Evolutionary conservation across 208 protist genomes (phyloP).

Genomic region (Porcisia deanei): DNA sequence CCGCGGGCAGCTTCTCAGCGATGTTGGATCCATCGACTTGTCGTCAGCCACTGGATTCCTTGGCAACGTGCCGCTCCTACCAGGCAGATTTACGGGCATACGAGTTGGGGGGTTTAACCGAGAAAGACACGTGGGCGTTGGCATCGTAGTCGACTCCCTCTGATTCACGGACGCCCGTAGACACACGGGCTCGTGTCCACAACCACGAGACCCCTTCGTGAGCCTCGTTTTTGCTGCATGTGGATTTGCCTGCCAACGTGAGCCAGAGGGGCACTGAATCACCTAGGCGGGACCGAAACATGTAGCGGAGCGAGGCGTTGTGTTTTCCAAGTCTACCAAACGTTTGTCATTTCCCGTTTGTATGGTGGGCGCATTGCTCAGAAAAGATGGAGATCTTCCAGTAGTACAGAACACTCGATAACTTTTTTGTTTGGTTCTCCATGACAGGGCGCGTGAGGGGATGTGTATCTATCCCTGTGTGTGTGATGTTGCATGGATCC

Average conservation of each 20-base stretch:
- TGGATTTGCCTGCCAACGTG: neutral
- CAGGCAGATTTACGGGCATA: constrained; percentile 20
- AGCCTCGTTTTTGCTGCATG: neutral
- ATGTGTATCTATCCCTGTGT: no score
- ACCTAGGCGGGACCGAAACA: no score
- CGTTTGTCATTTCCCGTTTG: no score
- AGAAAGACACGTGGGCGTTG: constrained; percentile 18
- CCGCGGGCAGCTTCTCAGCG: neutral
- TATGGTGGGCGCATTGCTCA: no score
- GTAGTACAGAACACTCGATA: no score
- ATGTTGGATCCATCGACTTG: neutral
- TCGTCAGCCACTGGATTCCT: constrained; percentile 14
- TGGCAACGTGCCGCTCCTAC: constrained; percentile 11
- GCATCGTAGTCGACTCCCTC: neutral
- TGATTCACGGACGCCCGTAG: neutral
- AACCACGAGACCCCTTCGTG: no score
- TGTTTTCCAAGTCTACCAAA: no score
- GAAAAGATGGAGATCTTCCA: no score
- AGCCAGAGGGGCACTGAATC: neutral
- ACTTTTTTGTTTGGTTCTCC: no score
- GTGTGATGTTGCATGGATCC: no score
- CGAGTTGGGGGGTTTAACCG: constrained; percentile 5
- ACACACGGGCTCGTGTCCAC: neutral
- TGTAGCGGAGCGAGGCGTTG: no score
- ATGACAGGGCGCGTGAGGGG: no score